Percentiles rank a stretch among this genome's conserved stretches.
Evolutionary conservation across 2,329 filamentous ascomycete genomes (phyloP).

Genomic region (Curvularia sp.): DNA sequence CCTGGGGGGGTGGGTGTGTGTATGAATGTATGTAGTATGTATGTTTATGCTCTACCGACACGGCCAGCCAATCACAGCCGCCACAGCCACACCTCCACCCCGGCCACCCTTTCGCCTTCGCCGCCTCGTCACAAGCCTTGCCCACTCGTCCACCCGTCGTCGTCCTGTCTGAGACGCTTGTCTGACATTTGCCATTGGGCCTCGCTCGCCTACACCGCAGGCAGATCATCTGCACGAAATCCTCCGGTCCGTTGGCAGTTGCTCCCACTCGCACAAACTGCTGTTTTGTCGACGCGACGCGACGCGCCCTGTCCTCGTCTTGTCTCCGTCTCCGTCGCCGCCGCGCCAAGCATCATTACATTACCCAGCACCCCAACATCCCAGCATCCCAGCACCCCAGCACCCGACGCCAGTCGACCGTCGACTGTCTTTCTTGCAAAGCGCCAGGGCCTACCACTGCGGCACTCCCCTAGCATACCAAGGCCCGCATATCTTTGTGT

Average conservation of each 20-base stretch:
- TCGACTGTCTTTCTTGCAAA: too few relatives aligned
- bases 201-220: constrained; percentile 30
- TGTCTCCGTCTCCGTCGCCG: not conserved
- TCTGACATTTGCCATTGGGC: constrained; percentile 50
- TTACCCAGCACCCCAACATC: constrained; percentile 3
- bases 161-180: constrained; percentile 43
- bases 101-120: constrained; percentile 16
- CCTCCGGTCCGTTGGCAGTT: constrained; percentile 49
- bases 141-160: constrained; percentile 32
- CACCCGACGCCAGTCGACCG: not conserved
- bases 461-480: constrained; percentile 27
- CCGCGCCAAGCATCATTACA: constrained; percentile 1
- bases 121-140: constrained; percentile 48
- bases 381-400: not conserved
- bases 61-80: constrained; percentile 39
- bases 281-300: not conserved
- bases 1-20: too few relatives aligned
- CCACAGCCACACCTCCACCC: constrained; percentile 29
- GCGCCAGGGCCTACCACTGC: constrained; percentile 18
- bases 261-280: constrained; percentile 9
- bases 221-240: constrained; percentile 63
- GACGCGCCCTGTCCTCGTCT: too few relatives aligned
- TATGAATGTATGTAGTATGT: too few relatives aligned
- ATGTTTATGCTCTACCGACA: constrained; percentile 12
- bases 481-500: constrained; percentile 40